These are phyloP conservation scores for Vaccinium darrowii DNA, from an alignment of 148 eudicot species.

Conservation along the genomic window DNA sequence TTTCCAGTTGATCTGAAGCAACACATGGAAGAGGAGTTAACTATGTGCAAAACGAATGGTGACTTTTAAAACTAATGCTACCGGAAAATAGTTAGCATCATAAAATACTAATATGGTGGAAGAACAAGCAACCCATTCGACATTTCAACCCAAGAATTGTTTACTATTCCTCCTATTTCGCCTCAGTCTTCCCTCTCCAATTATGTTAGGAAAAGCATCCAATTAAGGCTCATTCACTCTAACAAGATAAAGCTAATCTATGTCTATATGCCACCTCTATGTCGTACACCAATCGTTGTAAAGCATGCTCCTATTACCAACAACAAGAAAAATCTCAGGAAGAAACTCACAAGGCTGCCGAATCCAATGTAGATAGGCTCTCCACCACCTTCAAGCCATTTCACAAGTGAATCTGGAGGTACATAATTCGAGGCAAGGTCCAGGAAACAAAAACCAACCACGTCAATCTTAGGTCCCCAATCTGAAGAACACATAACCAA, in stretches of 20 bases:
- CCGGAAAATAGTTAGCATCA: not conserved
- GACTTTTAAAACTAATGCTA: not conserved
- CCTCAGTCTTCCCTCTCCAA: not conserved
- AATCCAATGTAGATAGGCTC: constrained; percentile 89
- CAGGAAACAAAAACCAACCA: constrained; percentile 92
- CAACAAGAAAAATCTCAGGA: constrained; percentile 1
- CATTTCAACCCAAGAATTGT: not conserved
- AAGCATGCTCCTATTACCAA: not conserved
- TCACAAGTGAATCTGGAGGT: constrained; percentile 73
- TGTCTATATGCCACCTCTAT: not conserved
- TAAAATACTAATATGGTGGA: not conserved
- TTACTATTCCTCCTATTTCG: not conserved
- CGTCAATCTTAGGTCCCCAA: constrained; percentile 94
- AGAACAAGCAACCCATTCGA: not conserved
- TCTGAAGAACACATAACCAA: constrained; percentile 40
- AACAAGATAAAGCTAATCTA: not conserved
- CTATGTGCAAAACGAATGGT: not conserved
- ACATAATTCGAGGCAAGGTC: constrained; percentile 78
- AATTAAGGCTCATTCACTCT: not conserved
- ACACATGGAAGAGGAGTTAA: not conserved
- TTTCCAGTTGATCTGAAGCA: not conserved
- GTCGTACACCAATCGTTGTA: not conserved
- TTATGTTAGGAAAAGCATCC: not conserved
- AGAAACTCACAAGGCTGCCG: constrained; percentile 82
- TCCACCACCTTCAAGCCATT: constrained; percentile 70